Evolutionary conservation across 2,329 filamentous ascomycete genomes (phyloP).

Genomic region (Thelonectria olida): DNA sequence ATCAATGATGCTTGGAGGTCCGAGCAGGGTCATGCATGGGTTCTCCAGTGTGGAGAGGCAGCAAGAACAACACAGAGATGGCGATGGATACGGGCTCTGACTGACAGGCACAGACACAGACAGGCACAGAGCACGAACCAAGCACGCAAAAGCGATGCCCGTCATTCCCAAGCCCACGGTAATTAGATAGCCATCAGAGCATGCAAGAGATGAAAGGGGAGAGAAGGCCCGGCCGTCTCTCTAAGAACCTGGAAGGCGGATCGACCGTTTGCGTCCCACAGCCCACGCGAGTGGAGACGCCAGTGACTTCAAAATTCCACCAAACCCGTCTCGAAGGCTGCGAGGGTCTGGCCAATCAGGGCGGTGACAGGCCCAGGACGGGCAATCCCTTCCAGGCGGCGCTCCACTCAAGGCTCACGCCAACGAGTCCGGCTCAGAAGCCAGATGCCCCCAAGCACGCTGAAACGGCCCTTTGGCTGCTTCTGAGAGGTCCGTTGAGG

Average conservation of each 20-base stretch:
- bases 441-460: conserved; percentile 8
- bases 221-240: too few relatives aligned
- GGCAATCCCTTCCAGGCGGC: neutral
- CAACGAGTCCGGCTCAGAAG: conserved; percentile 18
- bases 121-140: neutral
- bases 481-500: neutral
- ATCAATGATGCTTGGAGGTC: neutral
- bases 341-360: neutral
- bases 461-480: neutral
- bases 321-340: conserved; percentile 29
- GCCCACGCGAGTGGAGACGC: conserved; percentile 13
- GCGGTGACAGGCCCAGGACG: neutral
- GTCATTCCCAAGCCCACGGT: neutral
- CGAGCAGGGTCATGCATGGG: neutral
- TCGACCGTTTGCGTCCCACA: neutral
- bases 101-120: neutral
- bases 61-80: neutral
- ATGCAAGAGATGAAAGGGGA: conserved; percentile 18
- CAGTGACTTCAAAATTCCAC: conserved; percentile 21
- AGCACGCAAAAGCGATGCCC: neutral
- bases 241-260: neutral
- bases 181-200: neutral
- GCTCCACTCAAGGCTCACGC: conserved; percentile 6
- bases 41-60: neutral
- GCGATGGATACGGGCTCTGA: neutral